These are phyloP conservation scores for Baorangia bicolor DNA, from an alignment of 768 basidiomycete genomes.

Conservation along the genomic window DNA sequence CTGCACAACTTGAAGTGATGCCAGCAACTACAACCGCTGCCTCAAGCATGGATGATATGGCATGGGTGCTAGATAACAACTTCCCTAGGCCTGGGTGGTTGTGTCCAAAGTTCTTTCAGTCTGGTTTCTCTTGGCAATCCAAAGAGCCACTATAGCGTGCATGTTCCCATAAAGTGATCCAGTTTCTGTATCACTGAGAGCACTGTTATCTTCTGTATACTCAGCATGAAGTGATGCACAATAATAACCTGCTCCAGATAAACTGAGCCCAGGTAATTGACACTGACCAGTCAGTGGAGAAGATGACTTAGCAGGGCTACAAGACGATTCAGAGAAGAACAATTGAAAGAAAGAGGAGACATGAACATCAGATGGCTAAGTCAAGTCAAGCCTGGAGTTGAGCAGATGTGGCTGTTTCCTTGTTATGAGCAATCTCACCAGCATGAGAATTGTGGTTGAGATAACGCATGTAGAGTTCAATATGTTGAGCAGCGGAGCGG, in stretches of 20 bases:
- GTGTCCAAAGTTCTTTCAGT: neutral
- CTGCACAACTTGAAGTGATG: neutral
- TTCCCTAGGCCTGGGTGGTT: neutral
- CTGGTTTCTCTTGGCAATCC: neutral
- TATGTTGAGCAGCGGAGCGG: conserved; percentile 86
- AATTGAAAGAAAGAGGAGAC: neutral
- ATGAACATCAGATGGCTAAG: conserved; percentile 28
- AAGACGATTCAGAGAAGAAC: conserved; percentile 5
- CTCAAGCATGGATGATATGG: neutral
- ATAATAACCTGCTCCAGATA: neutral
- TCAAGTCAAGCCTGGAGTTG: conserved; percentile 86
- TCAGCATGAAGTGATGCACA: neutral
- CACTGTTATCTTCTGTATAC: neutral
- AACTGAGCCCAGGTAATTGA: neutral
- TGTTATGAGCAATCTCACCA: conserved; percentile 86
- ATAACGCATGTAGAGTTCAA: conserved; percentile 97
- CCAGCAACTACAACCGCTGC: neutral
- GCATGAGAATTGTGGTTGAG: conserved; percentile 90
- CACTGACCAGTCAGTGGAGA: conserved; percentile 13
- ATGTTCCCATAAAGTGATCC: neutral
- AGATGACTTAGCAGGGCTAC: conserved; percentile 8
- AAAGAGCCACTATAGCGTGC: neutral
- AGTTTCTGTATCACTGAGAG: conserved; percentile 1
- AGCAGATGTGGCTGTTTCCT: conserved; percentile 71
- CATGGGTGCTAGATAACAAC: neutral